phyloP scores from a whole-genome alignment of 2,329 filamentous ascomycete species.

The Ustilaginoidea virens region DNA sequence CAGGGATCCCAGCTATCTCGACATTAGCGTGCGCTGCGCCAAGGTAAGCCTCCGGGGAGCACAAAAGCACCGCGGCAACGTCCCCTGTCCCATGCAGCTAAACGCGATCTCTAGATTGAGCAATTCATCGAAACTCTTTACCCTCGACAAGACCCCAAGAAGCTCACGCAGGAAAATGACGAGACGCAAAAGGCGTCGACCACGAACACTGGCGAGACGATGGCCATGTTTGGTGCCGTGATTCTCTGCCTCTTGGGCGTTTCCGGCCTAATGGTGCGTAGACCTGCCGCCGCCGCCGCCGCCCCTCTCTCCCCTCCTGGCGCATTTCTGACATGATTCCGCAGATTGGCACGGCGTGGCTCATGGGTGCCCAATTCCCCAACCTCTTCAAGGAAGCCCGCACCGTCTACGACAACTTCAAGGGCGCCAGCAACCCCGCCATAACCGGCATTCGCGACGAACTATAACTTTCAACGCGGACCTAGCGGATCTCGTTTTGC shows the following conservation, averaged over 20 bases:
- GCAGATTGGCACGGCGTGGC: slow-evolving; percentile 63
- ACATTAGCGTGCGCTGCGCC: slow-evolving; percentile 80
- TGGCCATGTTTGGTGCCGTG: slow-evolving; percentile 52
- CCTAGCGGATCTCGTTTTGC: no score
- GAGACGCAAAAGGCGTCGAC: slow-evolving; percentile 23
- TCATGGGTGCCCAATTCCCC: slow-evolving; percentile 73
- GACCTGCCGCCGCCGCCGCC: background rate
- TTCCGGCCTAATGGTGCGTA: slow-evolving; percentile 63
- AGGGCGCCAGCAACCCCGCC: slow-evolving; percentile 9
- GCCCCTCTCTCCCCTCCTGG: background rate
- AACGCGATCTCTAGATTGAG: slow-evolving; percentile 63
- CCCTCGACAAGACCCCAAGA: slow-evolving; percentile 64
- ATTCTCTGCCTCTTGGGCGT: slow-evolving; percentile 55
- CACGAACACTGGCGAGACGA: slow-evolving; percentile 41
- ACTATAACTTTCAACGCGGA: slow-evolving; percentile 16
- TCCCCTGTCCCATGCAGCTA: no score
- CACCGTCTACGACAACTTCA: slow-evolving; percentile 8
- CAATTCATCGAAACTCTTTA: slow-evolving; percentile 92
- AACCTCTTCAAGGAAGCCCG: slow-evolving; percentile 14
- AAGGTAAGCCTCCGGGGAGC: slow-evolving; percentile 56
- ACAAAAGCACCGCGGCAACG: no score
- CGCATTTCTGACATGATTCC: background rate
- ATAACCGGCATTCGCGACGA: slow-evolving; percentile 17
- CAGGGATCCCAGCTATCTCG: slow-evolving; percentile 78
- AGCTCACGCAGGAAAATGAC: slow-evolving; percentile 26